phyloP scores from a whole-genome alignment of 176 grass and related monocot genomes.

The Aegilops bicornis region DNA sequence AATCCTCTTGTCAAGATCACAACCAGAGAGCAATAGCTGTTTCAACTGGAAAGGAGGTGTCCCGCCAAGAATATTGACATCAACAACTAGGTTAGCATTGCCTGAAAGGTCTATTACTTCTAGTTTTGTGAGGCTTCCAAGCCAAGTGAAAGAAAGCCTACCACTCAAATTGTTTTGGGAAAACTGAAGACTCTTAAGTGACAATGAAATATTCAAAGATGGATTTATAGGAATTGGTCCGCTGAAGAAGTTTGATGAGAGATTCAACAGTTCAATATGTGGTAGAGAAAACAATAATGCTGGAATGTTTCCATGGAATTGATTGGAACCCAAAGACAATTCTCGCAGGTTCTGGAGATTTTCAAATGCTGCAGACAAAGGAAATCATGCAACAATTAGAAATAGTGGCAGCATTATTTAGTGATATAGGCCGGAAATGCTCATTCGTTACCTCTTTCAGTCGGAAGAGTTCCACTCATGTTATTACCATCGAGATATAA shows the following conservation, averaged over 20 bases:
- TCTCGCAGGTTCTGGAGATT: background rate
- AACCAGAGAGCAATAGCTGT: background rate
- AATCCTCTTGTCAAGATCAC: background rate
- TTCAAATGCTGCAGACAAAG: background rate
- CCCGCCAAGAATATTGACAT: background rate
- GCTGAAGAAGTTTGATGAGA: background rate
- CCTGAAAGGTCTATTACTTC: background rate
- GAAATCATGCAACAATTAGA: background rate
- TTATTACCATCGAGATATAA: background rate
- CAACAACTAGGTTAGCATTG: conserved; percentile 5
- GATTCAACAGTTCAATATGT: conserved; percentile 8
- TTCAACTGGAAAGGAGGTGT: conserved; percentile 12
- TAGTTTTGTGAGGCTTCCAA: background rate
- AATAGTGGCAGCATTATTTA: background rate
- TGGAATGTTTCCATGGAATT: background rate
- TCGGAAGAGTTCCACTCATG: background rate
- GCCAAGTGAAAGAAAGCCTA: background rate
- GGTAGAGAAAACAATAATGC: background rate
- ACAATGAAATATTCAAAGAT: background rate
- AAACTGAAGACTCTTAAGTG: background rate
- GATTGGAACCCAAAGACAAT: background rate
- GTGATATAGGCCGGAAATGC: background rate
- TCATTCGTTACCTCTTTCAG: background rate
- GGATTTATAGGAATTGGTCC: background rate
- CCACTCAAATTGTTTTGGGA: background rate